Conservation (phyloP, 1,284 basidiomycete genomes). For the Leccinum olivaceoglutinosum region DNA sequence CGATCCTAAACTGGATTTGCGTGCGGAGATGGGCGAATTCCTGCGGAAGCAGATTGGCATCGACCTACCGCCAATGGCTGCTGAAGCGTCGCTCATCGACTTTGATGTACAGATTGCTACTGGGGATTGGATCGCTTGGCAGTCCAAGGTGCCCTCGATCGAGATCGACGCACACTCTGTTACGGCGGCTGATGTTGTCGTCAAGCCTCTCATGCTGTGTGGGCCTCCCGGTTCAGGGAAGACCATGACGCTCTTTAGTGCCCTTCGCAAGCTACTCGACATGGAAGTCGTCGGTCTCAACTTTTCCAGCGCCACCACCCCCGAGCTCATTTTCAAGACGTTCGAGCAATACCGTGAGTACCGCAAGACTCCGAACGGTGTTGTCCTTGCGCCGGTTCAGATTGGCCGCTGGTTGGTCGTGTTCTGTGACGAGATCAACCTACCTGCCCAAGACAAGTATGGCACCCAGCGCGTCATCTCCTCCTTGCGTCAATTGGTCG, state of each 20-base stretch:
- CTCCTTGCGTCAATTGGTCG: conserved; percentile 95
- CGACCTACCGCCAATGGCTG: conserved; percentile 74
- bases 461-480: conserved; percentile 98
- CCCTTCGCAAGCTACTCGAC: conserved; percentile 93
- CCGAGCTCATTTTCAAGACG: conserved; percentile 96
- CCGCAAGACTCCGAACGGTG: conserved; percentile 95
- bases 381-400: conserved; percentile 89
- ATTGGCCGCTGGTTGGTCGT: conserved; percentile 98
- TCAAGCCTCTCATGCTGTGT: conserved; percentile 97
- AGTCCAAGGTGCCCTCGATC: conserved; percentile 86
- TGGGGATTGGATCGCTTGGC: conserved; percentile 92
- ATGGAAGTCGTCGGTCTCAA: conserved; percentile 99
- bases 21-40: conserved; percentile 89
- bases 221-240: conserved; percentile 99
- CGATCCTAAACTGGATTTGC: conserved; percentile 86
- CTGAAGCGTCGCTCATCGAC: conserved; percentile 88
- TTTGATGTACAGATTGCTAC: conserved; percentile 87
- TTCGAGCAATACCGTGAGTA: conserved; percentile 99
- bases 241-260: conserved; percentile 99
- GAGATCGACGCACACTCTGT: conserved; percentile 97
- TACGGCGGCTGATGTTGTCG: conserved; percentile 92
- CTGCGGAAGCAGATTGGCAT: conserved; percentile 83
- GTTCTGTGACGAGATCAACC: conserved; percentile 99
- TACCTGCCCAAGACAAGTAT: conserved; percentile 96
- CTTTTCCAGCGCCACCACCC: conserved; percentile 98